Base-by-base conservation (phyloP, 2,329 filamentous ascomycete species). In the Epicoccum sorghinum region DNA sequence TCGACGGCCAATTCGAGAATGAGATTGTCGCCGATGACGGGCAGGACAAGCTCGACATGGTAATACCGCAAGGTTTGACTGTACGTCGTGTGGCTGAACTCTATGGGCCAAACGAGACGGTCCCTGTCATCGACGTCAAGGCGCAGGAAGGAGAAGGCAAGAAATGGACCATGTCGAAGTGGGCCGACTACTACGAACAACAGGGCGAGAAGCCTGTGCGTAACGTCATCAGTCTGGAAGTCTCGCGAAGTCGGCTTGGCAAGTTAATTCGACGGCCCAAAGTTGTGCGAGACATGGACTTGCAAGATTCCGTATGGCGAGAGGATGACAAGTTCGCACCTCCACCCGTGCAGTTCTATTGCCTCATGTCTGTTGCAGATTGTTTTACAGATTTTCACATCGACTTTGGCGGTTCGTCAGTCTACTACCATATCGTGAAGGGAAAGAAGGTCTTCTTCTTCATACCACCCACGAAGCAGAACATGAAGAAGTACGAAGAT, bases 351-450 rank as follows among this genome's bases (percentile, higher is more conserved):
- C 85, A 88, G 55, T 88, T 86, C 65, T 88, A 88, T 74, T 87
- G 85, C 66, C 75, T 89, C 32, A 89, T 89, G 86, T 89, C 86
- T 4, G 86, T 88, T 22, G 84, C 85, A 10, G 86, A 89, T 70
- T 88, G 86, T 70, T 89, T 87, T 61, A 89, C 86, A 18, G 86
- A 89, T 69, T 89, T 89, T 61, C 86, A 89, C 71, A 87, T 89
- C 66, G 86, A 89, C 66, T 89, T 89, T 71, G 86, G 86, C 32
- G 86, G 86, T 4, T 89, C 86, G 4, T 89, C 86, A 1, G 86
- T 89, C 5, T 89, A 85, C 66, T 89, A 89, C 61, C 86, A 89
- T 64, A 88, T 89, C 58, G 72, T 89, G 49, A 86, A 86, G 60
- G 86, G 86, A 51, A 85, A 82, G 65, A 89, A 89, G 72, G 87